Conservation (phyloP, 805 yeast species). For the Metschnikowia shivogae region DNA sequence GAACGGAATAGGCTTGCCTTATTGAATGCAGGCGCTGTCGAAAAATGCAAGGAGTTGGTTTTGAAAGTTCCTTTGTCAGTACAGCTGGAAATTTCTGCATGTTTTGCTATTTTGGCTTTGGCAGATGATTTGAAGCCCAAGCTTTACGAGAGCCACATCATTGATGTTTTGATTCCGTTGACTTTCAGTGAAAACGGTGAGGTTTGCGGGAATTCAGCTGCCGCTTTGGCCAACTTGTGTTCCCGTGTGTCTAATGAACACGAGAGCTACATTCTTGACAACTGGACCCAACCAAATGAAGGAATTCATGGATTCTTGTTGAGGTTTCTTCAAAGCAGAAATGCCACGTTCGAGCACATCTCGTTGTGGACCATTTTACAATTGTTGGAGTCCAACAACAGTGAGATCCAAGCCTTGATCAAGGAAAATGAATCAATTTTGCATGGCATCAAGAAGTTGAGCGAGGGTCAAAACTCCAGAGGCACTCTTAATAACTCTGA, state of each 20-base stretch:
- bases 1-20: conserved; percentile 90
- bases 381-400: conserved; percentile 80
- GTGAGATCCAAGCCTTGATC: conserved; percentile 52
- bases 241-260: conserved; percentile 81
- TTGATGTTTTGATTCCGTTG: conserved; percentile 86
- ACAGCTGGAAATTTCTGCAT: conserved; percentile 94
- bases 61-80: conserved; percentile 84
- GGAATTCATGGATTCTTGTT: conserved; percentile 83
- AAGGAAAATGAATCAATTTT: conserved; percentile 53
- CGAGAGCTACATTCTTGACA: conserved; percentile 62
- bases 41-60: conserved; percentile 85
- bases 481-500: conserved; percentile 9
- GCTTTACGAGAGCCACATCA: conserved; percentile 75
- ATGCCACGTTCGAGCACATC: conserved; percentile 95
- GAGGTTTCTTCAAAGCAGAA: conserved; percentile 74
- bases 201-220: conserved; percentile 97
- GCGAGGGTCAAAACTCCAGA: conserved; percentile 31
- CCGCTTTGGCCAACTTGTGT: conserved; percentile 93
- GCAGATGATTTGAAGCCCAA: conserved; percentile 92
- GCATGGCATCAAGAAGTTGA: conserved; percentile 48
- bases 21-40: conserved; percentile 92
- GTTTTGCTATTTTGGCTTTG: conserved; percentile 92
- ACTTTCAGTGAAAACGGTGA: conserved; percentile 86
- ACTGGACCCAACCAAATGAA: conserved; percentile 76
- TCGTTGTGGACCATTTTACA: conserved; percentile 96